These are phyloP conservation scores for Coleophoma crateriformis DNA, from an alignment of 2,329 filamentous ascomycete genomes.

Conservation along the genomic window DNA sequence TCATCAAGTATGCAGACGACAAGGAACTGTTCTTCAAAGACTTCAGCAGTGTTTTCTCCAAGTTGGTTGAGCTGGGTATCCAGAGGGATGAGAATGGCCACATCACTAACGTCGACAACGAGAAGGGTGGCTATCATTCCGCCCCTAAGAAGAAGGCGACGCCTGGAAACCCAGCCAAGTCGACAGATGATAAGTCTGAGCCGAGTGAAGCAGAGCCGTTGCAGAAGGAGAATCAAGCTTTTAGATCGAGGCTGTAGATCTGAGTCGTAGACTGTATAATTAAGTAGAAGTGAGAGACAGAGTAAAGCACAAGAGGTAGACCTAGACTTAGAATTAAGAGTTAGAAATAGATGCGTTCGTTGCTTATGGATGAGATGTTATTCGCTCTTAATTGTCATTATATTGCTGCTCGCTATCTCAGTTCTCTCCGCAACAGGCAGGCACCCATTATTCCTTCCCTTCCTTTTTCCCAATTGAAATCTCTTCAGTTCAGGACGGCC, in stretches of 20 bases:
- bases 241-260: slow-evolving; percentile 20
- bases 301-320: too few species aligned
- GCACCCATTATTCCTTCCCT: too few species aligned
- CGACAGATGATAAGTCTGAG: slow-evolving; percentile 22
- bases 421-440: too few species aligned
- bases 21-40: slow-evolving; percentile 57
- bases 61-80: slow-evolving; percentile 57
- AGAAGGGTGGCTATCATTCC: slow-evolving; percentile 47
- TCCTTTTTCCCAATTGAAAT: too few species aligned
- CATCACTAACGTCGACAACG: slow-evolving; percentile 51
- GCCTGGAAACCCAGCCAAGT: slow-evolving; percentile 26
- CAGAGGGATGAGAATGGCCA: slow-evolving; percentile 44
- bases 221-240: slow-evolving; percentile 23
- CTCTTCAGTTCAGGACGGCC: too few species aligned
- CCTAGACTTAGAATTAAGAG: too few species aligned
- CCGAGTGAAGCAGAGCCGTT: slow-evolving; percentile 33
- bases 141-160: slow-evolving; percentile 48
- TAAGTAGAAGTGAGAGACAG: too few species aligned
- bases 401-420: too few species aligned
- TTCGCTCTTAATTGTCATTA: too few species aligned
- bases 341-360: too few species aligned
- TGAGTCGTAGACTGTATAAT: too few species aligned
- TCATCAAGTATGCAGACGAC: slow-evolving; percentile 52
- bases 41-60: slow-evolving; percentile 52
- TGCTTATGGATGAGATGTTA: too few species aligned